Conservation (phyloP, 2,329 filamentous ascomycete species). For the Talaromyces sp. region DNA sequence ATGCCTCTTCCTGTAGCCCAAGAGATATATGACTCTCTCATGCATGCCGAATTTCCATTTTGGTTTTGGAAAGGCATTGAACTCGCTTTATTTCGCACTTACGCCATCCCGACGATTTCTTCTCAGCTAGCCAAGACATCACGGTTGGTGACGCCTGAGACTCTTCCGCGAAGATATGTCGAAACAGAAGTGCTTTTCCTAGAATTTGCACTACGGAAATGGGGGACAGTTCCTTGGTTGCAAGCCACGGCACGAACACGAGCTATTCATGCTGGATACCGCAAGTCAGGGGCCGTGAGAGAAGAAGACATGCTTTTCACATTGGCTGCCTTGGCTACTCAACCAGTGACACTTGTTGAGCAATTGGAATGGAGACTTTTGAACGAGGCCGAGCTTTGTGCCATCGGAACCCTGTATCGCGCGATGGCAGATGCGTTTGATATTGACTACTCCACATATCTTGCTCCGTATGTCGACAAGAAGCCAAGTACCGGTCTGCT, state of each 20-base stretch:
- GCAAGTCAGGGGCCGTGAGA: slow-evolving; percentile 52
- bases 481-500: slow-evolving; percentile 41
- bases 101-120: slow-evolving; percentile 54
- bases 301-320: slow-evolving; percentile 63
- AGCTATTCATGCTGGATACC: slow-evolving; percentile 55
- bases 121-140: slow-evolving; percentile 43
- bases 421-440: slow-evolving; percentile 65
- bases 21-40: neutral
- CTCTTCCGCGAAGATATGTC: slow-evolving; percentile 44
- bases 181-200: slow-evolving; percentile 47
- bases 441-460: slow-evolving; percentile 43
- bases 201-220: slow-evolving; percentile 43
- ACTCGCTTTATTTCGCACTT: slow-evolving; percentile 56
- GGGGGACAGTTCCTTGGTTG: slow-evolving; percentile 38
- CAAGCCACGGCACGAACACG: slow-evolving; percentile 58
- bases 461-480: slow-evolving; percentile 16
- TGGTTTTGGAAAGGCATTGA: slow-evolving; percentile 47
- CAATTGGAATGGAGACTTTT: slow-evolving; percentile 65
- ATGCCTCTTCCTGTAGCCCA: neutral
- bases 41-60: slow-evolving; percentile 48
- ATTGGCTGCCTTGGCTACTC: slow-evolving; percentile 57
- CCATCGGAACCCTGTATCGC: slow-evolving; percentile 65
- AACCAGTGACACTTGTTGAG: slow-evolving; percentile 59
- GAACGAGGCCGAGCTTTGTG: slow-evolving; percentile 62
- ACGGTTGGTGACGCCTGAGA: slow-evolving; percentile 37